Conservation (phyloP, 140 eudicot species). For the Oenanthe javanica region DNA sequence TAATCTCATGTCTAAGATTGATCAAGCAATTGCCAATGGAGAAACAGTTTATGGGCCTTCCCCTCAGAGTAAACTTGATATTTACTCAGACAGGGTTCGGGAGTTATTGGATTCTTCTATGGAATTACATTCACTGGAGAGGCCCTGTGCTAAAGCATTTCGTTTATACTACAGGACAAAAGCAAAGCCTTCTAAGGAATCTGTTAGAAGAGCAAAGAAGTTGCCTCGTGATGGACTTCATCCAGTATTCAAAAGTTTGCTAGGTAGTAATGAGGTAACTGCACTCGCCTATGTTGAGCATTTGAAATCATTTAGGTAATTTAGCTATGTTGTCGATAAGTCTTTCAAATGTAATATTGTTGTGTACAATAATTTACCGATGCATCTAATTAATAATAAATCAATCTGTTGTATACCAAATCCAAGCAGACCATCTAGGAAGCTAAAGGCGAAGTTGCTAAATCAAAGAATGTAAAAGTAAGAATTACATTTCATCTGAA, state of each 20-base stretch:
- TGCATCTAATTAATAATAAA: no score
- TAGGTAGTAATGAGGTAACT: slow-evolving; percentile 58
- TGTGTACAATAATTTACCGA: not conserved
- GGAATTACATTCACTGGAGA: slow-evolving; percentile 50
- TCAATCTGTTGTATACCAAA: slow-evolving; percentile 26
- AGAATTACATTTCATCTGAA: not conserved
- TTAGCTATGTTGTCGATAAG: not conserved
- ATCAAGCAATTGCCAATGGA: slow-evolving; percentile 61
- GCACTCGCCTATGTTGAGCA: slow-evolving; percentile 78
- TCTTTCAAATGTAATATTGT: not conserved
- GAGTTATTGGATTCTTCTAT: slow-evolving; percentile 66
- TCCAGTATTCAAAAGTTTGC: slow-evolving; percentile 56
- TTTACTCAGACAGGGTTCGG: slow-evolving; percentile 67
- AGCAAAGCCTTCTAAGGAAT: slow-evolving; percentile 76
- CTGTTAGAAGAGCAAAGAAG: slow-evolving; percentile 62
- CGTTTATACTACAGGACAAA: slow-evolving; percentile 62
- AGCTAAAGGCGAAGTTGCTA: slow-evolving; percentile 87
- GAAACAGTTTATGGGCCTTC: slow-evolving; percentile 85
- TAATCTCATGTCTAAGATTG: slow-evolving; percentile 42
- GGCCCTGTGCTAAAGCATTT: slow-evolving; percentile 66
- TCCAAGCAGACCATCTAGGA: slow-evolving; percentile 93
- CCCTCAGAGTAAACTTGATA: slow-evolving; percentile 77
- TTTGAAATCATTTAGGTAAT: slow-evolving; percentile 65
- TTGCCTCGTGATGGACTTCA: slow-evolving; percentile 84
- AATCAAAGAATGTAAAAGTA: slow-evolving; percentile 65